Evolutionary conservation across 345 rosid genomes (phyloP), one percentile per base, ranked within the genome.

Genomic region (Noccaea caerulescens): DNA sequence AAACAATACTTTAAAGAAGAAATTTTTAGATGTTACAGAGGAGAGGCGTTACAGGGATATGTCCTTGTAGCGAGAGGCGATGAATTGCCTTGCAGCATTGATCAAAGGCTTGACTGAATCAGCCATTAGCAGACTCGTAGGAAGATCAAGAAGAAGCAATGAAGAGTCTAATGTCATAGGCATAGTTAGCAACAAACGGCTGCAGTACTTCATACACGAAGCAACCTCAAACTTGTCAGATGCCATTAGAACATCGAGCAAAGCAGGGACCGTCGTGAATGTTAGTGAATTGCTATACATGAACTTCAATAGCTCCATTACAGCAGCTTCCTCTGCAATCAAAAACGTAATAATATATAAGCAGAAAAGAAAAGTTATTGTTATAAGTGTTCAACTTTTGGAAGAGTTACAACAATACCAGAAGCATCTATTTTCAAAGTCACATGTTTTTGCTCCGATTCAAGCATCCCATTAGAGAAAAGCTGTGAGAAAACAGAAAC

Each of bases 171-270:
- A 66, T 60, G 91, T 87, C 97, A 93, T 93, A 1, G 93, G 84
- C 77, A 80, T 58, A 71, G 77, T 77, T 14, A 85, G 79, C 79
- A 93, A 68, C 67, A 84, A 69, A 78, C 68, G 80, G 74, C 88
- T 86, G 73, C 97, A 90, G 60, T 85, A 78, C 79, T 92, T 83
- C 91, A 93, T 85, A 76, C 96, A 93, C 9, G 93, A 90, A 14
- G 87, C 84, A 65, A 90, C 97, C 84, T 88, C 84, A 65, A 86
- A 90, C 79, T 93, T 93, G 76, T 88, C 88, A 6, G 98, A 96
- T 53, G 85, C 90, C 83, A 83, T 80, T 50, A 93, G 76, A 66
- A 90, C 85, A 76, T 88, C 91, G 63, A 93, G 74, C 69, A 93
- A 73, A 33, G 81, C 84, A 51, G 87, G 64, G n/a, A 85, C 77